A percentile compares a stretch with the other conserved stretches of the same genome.
These are phyloP conservation scores for Bromus sterilis DNA, from an alignment of 176 grass and related monocot species.

Conservation along the genomic window DNA sequence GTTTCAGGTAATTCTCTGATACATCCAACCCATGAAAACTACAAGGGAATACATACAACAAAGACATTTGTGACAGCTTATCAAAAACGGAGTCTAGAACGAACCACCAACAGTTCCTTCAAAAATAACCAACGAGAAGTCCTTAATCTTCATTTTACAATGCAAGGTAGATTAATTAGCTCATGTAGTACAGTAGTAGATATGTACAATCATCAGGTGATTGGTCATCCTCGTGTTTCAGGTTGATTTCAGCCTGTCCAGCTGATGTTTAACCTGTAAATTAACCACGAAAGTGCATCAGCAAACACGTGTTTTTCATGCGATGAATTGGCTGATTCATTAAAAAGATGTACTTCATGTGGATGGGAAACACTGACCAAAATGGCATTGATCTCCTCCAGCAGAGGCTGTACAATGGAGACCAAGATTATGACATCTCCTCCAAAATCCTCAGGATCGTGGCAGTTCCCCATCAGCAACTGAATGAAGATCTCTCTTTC, in stretches of 20 bases:
- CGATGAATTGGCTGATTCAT: background rate
- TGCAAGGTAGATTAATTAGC: background rate
- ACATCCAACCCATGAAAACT: background rate
- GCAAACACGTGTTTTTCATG: background rate
- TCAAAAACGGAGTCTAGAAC: background rate
- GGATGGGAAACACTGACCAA: conserved; percentile 34
- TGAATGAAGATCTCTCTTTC: conserved; percentile 55
- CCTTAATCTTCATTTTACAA: conserved; percentile 5
- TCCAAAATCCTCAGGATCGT: conserved; percentile 47
- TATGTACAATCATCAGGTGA: conserved; percentile 22
- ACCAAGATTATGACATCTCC: conserved; percentile 42
- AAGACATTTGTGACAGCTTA: background rate
- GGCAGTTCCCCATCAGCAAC: conserved; percentile 50
- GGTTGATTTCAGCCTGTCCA: conserved; percentile 63
- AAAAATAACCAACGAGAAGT: background rate
- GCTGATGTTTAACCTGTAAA: conserved; percentile 49
- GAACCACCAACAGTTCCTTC: background rate
- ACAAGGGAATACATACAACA: background rate
- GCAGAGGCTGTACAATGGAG: conserved; percentile 39
- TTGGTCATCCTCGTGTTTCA: conserved; percentile 14
- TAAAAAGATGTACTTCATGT: background rate
- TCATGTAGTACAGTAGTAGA: conserved; percentile 9
- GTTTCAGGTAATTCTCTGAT: background rate
- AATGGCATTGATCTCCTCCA: conserved; percentile 55
- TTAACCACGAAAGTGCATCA: background rate